phyloP scores from a whole-genome alignment of 306 rosid genomes.

The Leucaena leucocephala region DNA sequence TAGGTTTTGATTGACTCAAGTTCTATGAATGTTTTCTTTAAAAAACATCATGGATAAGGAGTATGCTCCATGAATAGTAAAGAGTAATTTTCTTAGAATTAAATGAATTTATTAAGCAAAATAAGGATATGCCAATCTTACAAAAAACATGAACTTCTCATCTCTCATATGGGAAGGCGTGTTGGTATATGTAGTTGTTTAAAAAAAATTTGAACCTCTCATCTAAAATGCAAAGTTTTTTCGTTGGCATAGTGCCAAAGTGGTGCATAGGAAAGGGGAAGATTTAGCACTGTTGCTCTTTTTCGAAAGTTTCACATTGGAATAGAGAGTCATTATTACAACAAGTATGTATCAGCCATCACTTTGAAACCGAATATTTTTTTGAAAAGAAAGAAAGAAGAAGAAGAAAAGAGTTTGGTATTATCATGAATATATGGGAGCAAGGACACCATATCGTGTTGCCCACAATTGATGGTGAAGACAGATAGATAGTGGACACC shows the following conservation, averaged over 20 bases:
- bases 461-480: slow-evolving; percentile 6
- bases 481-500: slow-evolving; percentile 38
- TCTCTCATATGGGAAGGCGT: background rate
- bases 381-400: background rate
- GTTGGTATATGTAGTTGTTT: too few species aligned
- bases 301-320: slow-evolving; percentile 46
- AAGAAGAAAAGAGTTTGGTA: slow-evolving; percentile 33
- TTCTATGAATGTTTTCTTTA: background rate
- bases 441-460: slow-evolving; percentile 44
- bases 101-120: background rate
- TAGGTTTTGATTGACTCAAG: background rate
- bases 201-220: background rate
- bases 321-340: slow-evolving; percentile 41
- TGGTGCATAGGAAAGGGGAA: slow-evolving; percentile 13
- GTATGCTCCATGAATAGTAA: background rate
- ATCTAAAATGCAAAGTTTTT: background rate
- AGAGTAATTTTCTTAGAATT: background rate
- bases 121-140: background rate
- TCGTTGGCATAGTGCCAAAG: background rate
- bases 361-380: slow-evolving; percentile 49
- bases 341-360: slow-evolving; percentile 51
- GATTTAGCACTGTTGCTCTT: slow-evolving; percentile 15
- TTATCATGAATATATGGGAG: slow-evolving; percentile 47
- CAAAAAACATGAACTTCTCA: background rate
- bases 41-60: background rate